Conservation (phyloP, 2,329 filamentous ascomycete genomes). For the Penicillium paneum region DNA sequence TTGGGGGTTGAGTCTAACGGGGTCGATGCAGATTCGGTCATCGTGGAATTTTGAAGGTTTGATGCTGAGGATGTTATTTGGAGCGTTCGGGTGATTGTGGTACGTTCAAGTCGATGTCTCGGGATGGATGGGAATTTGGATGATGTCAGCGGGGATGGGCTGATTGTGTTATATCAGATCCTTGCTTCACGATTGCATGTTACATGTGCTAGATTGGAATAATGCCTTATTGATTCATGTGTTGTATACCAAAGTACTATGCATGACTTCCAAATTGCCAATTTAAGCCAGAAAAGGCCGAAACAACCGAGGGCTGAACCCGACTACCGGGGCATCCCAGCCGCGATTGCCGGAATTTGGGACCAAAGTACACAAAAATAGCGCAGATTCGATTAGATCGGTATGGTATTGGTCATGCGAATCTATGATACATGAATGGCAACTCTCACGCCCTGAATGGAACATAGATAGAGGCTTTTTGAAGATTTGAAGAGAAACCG, state of each 20-base stretch:
- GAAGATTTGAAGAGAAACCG: conserved; percentile 17
- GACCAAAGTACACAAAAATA: background rate
- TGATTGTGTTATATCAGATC: background rate
- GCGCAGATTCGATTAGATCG: conserved; percentile 19
- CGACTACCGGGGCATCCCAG: background rate
- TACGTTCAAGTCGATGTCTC: background rate
- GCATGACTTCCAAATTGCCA: background rate
- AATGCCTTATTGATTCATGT: too few relatives aligned
- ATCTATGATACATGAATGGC: conserved; percentile 37
- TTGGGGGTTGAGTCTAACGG: background rate
- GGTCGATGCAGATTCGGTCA: background rate
- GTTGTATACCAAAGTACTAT: background rate
- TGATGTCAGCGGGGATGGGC: conserved; percentile 22
- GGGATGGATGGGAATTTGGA: conserved; percentile 10
- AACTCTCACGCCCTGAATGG: conserved; percentile 17
- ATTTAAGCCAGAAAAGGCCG: background rate
- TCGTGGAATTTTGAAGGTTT: background rate
- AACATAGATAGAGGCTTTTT: conserved; percentile 17
- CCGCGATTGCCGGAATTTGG: background rate
- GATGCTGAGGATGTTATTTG: background rate
- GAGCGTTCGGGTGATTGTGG: background rate
- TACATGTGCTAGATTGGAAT: background rate
- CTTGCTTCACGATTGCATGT: background rate
- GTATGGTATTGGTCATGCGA: conserved; percentile 28
- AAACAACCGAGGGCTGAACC: background rate